Conservation (phyloP, 169 alveolate genomes). For the Besnoitia besnoiti region DNA sequence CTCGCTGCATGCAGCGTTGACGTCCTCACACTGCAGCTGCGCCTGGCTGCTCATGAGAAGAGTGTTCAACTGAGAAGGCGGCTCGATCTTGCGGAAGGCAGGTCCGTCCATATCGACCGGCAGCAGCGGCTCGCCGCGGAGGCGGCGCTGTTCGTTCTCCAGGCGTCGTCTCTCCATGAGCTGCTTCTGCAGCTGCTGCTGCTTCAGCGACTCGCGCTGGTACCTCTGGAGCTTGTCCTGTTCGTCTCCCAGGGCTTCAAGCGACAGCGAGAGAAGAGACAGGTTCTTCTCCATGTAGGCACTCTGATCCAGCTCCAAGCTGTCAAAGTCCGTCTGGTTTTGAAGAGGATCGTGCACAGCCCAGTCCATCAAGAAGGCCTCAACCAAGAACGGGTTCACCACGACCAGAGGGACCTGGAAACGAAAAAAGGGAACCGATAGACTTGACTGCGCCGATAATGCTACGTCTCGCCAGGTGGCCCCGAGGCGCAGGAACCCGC, state of each 20-base stretch:
- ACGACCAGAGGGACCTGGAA: constrained; percentile 83
- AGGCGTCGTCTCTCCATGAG: constrained; percentile 81
- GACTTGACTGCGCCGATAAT: too few species aligned
- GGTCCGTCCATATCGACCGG: constrained; percentile 72
- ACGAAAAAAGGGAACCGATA: not conserved
- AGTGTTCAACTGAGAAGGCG: constrained; percentile 51
- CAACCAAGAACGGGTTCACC: constrained; percentile 82
- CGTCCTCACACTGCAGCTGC: constrained; percentile 33
- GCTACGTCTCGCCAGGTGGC: too few species aligned
- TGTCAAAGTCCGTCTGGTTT: constrained; percentile 75
- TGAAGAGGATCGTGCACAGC: constrained; percentile 74
- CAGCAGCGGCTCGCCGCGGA: constrained; percentile 83
- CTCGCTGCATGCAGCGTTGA: constrained; percentile 42
- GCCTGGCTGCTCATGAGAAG: constrained; percentile 52
- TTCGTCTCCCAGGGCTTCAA: constrained; percentile 81
- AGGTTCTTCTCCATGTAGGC: constrained; percentile 77
- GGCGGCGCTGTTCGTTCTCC: constrained; percentile 85
- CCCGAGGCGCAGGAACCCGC: too few species aligned
- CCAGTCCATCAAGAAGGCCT: constrained; percentile 82
- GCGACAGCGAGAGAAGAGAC: constrained; percentile 76
- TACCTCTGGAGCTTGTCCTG: constrained; percentile 83
- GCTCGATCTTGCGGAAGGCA: constrained; percentile 34
- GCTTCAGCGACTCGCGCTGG: constrained; percentile 83
- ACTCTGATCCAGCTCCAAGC: constrained; percentile 74
- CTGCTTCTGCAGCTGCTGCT: constrained; percentile 83